A percentile compares a stretch with the other conserved stretches of the same genome.
phyloP scores from a whole-genome alignment of 164 flowering plant genomes.

The Paratinospora sagittata region DNA sequence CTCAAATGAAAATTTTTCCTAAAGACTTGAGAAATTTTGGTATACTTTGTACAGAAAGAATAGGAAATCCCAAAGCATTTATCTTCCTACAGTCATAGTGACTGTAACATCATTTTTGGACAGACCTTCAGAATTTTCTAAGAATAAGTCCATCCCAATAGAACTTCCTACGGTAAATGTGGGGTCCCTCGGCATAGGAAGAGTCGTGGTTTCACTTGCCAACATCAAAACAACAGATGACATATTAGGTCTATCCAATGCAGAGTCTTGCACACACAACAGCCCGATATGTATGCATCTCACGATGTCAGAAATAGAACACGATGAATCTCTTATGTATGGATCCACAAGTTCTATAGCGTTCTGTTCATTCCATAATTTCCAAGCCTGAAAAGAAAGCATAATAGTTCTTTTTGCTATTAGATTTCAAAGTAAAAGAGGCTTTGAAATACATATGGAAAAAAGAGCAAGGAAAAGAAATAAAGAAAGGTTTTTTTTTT shows the following conservation, averaged over 20 bases:
- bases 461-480: neutral
- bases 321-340: slow-evolving; percentile 10
- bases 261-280: slow-evolving; percentile 28
- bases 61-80: neutral
- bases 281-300: slow-evolving; percentile 26
- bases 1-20: neutral
- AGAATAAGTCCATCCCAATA: neutral
- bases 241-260: slow-evolving; percentile 21
- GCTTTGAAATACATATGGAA: neutral
- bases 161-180: slow-evolving; percentile 18
- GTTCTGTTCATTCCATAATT: slow-evolving; percentile 18
- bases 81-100: slow-evolving; percentile 16
- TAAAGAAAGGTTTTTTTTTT: neutral
- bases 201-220: slow-evolving; percentile 16
- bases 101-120: slow-evolving; percentile 18
- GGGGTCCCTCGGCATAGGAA: slow-evolving; percentile 15
- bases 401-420: neutral
- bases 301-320: slow-evolving; percentile 4
- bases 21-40: neutral
- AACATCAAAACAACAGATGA: slow-evolving; percentile 20
- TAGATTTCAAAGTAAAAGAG: neutral
- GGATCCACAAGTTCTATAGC: slow-evolving; percentile 19
- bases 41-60: neutral
- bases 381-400: slow-evolving; percentile 24
- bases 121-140: slow-evolving; percentile 6